These are phyloP conservation scores for Grammothele lineata DNA, from an alignment of 768 basidiomycete species.

Conservation along the genomic window DNA sequence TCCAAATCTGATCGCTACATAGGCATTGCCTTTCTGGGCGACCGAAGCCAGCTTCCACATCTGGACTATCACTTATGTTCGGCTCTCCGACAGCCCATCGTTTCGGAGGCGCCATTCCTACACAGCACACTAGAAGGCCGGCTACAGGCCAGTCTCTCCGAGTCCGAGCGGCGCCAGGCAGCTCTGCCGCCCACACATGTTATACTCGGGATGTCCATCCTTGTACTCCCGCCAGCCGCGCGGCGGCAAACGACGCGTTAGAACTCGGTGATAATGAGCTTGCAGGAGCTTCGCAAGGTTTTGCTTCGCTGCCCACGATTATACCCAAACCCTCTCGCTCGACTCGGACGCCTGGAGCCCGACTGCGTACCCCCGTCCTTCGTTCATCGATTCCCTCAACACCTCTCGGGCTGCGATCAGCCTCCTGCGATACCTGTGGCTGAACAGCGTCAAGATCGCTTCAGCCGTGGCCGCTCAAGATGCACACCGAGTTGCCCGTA, in stretches of 20 bases:
- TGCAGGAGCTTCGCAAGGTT: neutral
- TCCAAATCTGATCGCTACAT: too few relatives aligned
- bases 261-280: neutral
- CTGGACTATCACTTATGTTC: neutral
- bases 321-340: constrained; percentile 4
- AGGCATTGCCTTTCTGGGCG: constrained; percentile 1
- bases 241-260: neutral
- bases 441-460: neutral
- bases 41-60: neutral
- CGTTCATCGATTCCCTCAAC: neutral
- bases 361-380: neutral
- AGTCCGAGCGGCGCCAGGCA: too few relatives aligned
- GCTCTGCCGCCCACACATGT: neutral
- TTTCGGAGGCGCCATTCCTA: neutral
- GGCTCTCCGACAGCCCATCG: neutral
- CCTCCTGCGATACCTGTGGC: neutral
- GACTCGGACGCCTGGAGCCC: constrained; percentile 4
- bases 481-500: constrained; percentile 25
- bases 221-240: neutral
- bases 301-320: neutral
- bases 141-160: neutral
- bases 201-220: constrained; percentile 3
- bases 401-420: neutral
- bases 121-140: neutral
- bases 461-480: constrained; percentile 1